These are phyloP conservation scores for Cytauxzoon felis DNA, from an alignment of 169 alveolate genomes.

Conservation along the genomic window DNA sequence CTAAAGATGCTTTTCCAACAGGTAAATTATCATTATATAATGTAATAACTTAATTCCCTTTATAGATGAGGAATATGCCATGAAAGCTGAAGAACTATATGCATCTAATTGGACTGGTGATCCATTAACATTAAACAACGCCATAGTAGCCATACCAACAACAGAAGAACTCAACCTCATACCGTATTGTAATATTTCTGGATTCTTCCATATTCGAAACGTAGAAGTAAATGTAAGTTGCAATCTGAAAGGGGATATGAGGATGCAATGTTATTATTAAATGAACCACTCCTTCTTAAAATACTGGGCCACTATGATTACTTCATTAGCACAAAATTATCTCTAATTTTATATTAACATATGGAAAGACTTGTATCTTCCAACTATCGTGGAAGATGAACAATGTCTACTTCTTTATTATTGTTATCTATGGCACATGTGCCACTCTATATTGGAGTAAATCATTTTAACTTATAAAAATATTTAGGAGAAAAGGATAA, in stretches of 20 bases:
- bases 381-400: too few relatives aligned
- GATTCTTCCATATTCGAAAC: slow-evolving; percentile 47
- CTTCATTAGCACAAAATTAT: not conserved
- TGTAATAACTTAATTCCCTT: not conserved
- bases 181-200: slow-evolving; percentile 57
- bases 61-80: slow-evolving; percentile 18
- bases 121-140: slow-evolving; percentile 48
- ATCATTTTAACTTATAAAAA: too few relatives aligned
- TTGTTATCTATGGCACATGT: too few relatives aligned
- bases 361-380: too few relatives aligned
- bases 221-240: slow-evolving; percentile 64
- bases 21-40: slow-evolving; percentile 18
- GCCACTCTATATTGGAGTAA: too few relatives aligned
- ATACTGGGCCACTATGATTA: not conserved
- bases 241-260: too few relatives aligned
- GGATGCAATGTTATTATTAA: too few relatives aligned
- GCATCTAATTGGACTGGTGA: slow-evolving; percentile 54
- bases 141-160: slow-evolving; percentile 63
- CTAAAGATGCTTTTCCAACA: slow-evolving; percentile 73
- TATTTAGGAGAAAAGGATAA: not conserved
- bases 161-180: slow-evolving; percentile 42
- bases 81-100: slow-evolving; percentile 14
- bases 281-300: too few relatives aligned
- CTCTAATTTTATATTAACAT: not conserved
- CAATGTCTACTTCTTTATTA: too few relatives aligned